Base-by-base conservation (phyloP, 768 basidiomycete species). In the Lactifluus volemus region DNA sequence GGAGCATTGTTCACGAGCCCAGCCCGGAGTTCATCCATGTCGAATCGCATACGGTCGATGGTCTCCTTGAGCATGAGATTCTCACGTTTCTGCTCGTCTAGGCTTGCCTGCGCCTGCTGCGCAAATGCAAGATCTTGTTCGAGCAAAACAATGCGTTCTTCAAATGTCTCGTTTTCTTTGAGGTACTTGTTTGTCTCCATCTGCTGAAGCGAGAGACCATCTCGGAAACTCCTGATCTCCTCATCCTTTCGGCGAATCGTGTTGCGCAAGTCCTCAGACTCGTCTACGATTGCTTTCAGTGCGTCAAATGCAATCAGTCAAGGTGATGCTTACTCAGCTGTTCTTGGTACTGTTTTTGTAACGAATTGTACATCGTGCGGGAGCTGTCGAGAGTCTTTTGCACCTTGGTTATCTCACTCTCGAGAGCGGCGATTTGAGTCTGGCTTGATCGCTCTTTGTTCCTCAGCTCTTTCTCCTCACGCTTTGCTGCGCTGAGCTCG, bases 61-160 rank as follows among this genome's bases (percentile, higher is more conserved):
- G 94, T 97, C 78, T 98, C 95, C 70, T 96, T 96, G 62, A 98
- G 78, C 69, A 92, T 74, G 65, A 96, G 70, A 68, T 97, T 98
- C 77, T 95, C 92, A 68, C 92, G 90, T 76, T 97, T 97, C 77
- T 98, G 95, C 67, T 89, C 86, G 61, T 95, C 92, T 41, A 97
- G 79, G 61, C 84, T 81, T 0, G 77, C 80, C 55, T 90, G 85
- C 1, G 88, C 85, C 66, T 84, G 80, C 54, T 86, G 83, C 4
- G 92, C 89, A 29, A 81, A 68, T 4, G 71, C 71, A 2, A 98
- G 78, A 59, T 96, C 92, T 8, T 74, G 67, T 67, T 93, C 88
- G n/a, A 96, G 81, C 7, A 78, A 72, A 6, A 74, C 71, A 53
- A 94, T 80, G 15, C 86, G 85, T 5, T 83, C 81, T 69, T 96